These are phyloP conservation scores for Cylindrotheca closterium DNA, from an alignment of 108 stramenopile species.

Conservation along the genomic window DNA sequence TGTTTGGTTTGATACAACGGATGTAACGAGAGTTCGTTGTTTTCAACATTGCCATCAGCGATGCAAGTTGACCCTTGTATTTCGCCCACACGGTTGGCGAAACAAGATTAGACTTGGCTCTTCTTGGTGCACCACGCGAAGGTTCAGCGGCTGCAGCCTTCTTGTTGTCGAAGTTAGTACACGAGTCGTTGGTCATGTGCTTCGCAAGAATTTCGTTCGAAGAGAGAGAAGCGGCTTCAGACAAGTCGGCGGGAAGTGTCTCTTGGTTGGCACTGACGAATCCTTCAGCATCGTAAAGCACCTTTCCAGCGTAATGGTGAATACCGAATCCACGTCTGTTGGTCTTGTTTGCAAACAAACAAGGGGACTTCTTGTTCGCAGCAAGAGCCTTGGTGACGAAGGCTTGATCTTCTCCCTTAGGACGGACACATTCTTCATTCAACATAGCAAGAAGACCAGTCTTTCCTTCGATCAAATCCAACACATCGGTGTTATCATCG, in stretches of 20 bases:
- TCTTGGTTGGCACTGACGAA: conserved; percentile 90
- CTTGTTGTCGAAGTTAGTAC: conserved; percentile 29
- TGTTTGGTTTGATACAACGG: conserved; percentile 88
- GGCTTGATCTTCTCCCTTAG: conserved; percentile 81
- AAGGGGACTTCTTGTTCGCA: conserved; percentile 59
- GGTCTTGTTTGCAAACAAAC: conserved; percentile 52
- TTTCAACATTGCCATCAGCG: conserved; percentile 67
- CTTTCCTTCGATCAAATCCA: conserved; percentile 92
- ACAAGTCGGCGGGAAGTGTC: conserved; percentile 74
- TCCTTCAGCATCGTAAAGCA: conserved; percentile 80
- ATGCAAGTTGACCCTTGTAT: conserved; percentile 70
- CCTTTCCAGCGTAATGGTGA: conserved; percentile 93
- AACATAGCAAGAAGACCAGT: conserved; percentile 91
- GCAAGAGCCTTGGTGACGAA: conserved; percentile 71
- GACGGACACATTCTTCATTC: conserved; percentile 95
- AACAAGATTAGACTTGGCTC: conserved; percentile 58
- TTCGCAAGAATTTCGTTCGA: conserved; percentile 57
- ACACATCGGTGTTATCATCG: conserved; percentile 91
- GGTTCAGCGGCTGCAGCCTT: conserved; percentile 8
- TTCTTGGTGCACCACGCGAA: conserved; percentile 29
- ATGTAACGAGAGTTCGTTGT: conserved; percentile 82
- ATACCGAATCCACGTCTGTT: conserved; percentile 81
- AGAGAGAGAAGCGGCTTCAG: conserved; percentile 46
- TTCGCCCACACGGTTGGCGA: conserved; percentile 77
- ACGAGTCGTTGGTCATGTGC: conserved; percentile 35